Evolutionary conservation across 169 alveolate species (phyloP).

Genomic region (Plasmodium blacklocki): DNA sequence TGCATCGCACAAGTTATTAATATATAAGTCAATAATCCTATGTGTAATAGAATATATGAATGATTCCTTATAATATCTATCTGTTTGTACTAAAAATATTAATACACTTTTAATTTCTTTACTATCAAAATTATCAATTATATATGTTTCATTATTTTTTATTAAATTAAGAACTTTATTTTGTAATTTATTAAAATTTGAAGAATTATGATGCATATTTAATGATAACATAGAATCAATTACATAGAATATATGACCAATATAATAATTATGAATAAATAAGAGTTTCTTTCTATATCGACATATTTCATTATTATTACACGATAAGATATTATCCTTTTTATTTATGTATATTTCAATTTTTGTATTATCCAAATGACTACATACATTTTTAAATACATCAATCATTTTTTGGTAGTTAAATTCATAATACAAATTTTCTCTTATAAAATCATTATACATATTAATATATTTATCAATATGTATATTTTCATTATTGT

Average conservation of each 20-base stretch:
- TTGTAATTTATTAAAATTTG: constrained; percentile 24
- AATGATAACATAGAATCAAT: constrained; percentile 40
- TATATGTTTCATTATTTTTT: constrained; percentile 70
- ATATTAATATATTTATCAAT: constrained; percentile 5
- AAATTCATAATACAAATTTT: constrained; percentile 41
- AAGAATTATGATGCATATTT: constrained; percentile 52
- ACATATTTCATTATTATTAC: background rate
- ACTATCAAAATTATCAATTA: constrained; percentile 66
- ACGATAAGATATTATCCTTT: background rate
- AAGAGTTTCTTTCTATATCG: constrained; percentile 39
- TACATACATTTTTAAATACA: constrained; percentile 4
- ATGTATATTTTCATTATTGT: background rate
- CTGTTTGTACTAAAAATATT: constrained; percentile 50
- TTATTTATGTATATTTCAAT: constrained; percentile 6
- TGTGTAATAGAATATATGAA: constrained; percentile 63
- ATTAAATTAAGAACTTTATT: constrained; percentile 43
- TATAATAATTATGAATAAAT: constrained; percentile 54
- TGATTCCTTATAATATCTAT: constrained; percentile 51
- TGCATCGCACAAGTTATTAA: constrained; percentile 36
- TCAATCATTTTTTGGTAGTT: constrained; percentile 10
- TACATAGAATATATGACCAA: constrained; percentile 59
- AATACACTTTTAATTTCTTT: constrained; percentile 68
- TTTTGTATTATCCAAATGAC: constrained; percentile 23
- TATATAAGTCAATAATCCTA: constrained; percentile 53
- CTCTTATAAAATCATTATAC: constrained; percentile 33